These are phyloP conservation scores for Aeschynomene evenia DNA, from an alignment of 306 rosid genomes.

Conservation along the genomic window DNA sequence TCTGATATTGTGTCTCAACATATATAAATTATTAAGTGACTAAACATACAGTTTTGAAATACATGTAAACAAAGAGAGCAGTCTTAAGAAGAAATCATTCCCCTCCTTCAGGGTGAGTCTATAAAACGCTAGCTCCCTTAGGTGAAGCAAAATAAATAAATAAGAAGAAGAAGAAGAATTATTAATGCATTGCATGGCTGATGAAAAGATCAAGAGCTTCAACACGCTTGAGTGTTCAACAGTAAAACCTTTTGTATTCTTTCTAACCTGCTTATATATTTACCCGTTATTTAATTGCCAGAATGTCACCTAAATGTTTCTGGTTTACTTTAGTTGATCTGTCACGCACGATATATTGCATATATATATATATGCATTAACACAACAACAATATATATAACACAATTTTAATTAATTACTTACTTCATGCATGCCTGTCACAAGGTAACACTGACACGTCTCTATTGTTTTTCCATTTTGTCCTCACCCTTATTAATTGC, in stretches of 20 bases:
- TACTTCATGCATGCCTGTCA: neutral
- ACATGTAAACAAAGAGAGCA: neutral
- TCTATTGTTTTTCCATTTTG: neutral
- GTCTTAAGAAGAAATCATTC: neutral
- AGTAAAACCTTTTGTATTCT: neutral
- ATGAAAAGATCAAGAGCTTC: neutral
- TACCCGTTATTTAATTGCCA: neutral
- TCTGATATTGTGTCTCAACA: no score
- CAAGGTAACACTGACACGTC: slow-evolving; percentile 2
- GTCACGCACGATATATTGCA: slow-evolving; percentile 2
- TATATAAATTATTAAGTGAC: no score
- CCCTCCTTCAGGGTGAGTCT: neutral
- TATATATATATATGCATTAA: no score
- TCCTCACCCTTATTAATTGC: neutral
- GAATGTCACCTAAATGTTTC: neutral
- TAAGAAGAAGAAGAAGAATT: neutral
- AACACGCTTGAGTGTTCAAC: neutral
- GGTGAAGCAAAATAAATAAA: no score
- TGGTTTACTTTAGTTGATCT: slow-evolving; percentile 30
- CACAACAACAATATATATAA: no score
- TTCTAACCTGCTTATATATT: neutral
- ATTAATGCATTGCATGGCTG: no score
- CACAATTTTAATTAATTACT: neutral
- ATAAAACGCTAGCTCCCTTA: neutral
- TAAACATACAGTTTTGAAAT: no score